Evolutionary conservation across 2,329 filamentous ascomycete species (phyloP).

Genomic region (Neonectria faginata): DNA sequence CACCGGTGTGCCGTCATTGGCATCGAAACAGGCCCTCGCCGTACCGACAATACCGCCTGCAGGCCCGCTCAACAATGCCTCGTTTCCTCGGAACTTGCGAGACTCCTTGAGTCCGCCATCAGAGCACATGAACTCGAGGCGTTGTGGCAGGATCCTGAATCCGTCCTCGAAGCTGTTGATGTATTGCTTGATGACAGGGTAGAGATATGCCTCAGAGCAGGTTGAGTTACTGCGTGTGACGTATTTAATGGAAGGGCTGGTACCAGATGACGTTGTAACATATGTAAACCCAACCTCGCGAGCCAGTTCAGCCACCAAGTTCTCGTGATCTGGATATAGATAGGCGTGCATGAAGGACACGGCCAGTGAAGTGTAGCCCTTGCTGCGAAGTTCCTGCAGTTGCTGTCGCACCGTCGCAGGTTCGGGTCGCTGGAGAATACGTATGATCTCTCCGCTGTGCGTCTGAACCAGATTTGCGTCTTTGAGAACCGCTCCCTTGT

Average conservation of each 20-base stretch:
- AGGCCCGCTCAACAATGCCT: constrained; percentile 75
- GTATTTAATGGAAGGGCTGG: constrained; percentile 79
- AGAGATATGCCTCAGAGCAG: constrained; percentile 78
- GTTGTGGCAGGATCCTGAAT: constrained; percentile 69
- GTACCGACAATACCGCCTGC: constrained; percentile 80
- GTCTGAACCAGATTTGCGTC: constrained; percentile 54
- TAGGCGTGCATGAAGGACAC: constrained; percentile 91
- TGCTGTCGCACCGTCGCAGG: constrained; percentile 63
- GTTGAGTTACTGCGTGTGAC: constrained; percentile 75
- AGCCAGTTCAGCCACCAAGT: constrained; percentile 77
- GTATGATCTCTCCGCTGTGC: constrained; percentile 73
- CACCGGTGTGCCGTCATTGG: constrained; percentile 72
- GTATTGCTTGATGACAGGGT: constrained; percentile 76
- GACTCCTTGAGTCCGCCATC: constrained; percentile 61
- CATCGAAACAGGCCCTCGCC: constrained; percentile 75
- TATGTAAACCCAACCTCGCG: constrained; percentile 79
- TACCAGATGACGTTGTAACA: constrained; percentile 73
- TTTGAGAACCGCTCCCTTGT: constrained; percentile 57
- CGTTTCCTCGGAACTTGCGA: constrained; percentile 70
- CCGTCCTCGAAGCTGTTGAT: constrained; percentile 74
- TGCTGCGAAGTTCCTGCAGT: constrained; percentile 69
- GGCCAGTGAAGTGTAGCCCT: constrained; percentile 80
- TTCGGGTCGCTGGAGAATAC: constrained; percentile 68
- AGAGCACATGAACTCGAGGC: constrained; percentile 76
- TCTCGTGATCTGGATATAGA: constrained; percentile 86